Evolutionary conservation across 2,329 filamentous ascomycete species (phyloP), one percentile per base, ranked within the genome.

Genomic region (Diplodia sapinea): DNA sequence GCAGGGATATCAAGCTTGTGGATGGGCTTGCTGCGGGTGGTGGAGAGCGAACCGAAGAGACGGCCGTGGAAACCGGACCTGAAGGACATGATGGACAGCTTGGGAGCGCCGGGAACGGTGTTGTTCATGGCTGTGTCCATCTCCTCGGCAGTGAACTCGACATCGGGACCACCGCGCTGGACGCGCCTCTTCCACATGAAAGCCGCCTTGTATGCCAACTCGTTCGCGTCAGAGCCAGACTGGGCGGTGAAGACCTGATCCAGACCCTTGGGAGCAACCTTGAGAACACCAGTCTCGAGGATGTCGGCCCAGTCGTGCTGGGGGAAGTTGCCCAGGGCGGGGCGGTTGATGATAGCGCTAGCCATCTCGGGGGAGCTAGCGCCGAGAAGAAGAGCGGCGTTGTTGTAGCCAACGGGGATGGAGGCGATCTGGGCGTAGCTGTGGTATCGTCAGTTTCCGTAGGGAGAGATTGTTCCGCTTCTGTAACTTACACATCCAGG

Each of bases 1-100:
- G 93, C 92, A 29, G 93, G 93, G 73, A 97, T 96, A 77, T 97
- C 93, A 73, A 97, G 84, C 83, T 97, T 97, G 85, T 97, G 93
- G 78, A 97, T 94, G 56, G 93, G 88, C 86, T 97, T 97, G 80
- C 90, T 94, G 77, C 93, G 91, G 15, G 93, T 97, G 68, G 93
- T 96, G 70, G 91, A 94, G 67, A 97, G 86, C 68, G 87, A 90
- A 75, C 92, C 93, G 74, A 97, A 96, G 56, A 96, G 87, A 71
- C 93, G 92, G 72, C 93, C 93, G 82, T 97, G 93, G 86, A 97
- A 97, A 70, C 85, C 92, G 47, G 89, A 89, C 82, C 89, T 92
- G 88, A 97, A 97, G 67, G 91, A 94, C 74, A 97, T 83, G 78
- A 97, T 96, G 65, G 91, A 94, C 73, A 96, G 86, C 70, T 91